A percentile compares a stretch with the other conserved stretches of the same genome.
phyloP scores from a whole-genome alignment of 352 stramenopile species.

The Pythium scleroteichum region DNA sequence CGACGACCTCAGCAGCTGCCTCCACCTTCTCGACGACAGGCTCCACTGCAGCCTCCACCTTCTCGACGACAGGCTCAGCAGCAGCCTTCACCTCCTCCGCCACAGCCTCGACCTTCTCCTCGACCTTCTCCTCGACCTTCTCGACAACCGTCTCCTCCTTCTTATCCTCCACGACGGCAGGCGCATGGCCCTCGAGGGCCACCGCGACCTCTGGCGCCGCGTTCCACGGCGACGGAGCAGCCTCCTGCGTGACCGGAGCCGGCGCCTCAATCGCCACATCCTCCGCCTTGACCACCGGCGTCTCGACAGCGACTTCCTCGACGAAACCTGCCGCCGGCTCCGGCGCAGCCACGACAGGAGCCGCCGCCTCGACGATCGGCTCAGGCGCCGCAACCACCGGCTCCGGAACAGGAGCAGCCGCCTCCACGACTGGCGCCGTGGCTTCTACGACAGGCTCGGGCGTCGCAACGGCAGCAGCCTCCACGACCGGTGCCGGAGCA shows the following conservation, averaged over 20 bases:
- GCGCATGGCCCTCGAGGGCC: constrained; percentile 1
- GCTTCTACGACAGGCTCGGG: constrained; percentile 1
- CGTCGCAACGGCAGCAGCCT: constrained; percentile 4
- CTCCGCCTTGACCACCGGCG: constrained; percentile 18
- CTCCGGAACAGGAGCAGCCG: constrained; percentile 9
- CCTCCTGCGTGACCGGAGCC: background rate
- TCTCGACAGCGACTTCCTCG: constrained; percentile 10
- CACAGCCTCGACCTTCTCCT: constrained; percentile 4
- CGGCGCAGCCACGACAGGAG: too few species aligned
- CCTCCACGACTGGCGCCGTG: constrained; percentile 5
- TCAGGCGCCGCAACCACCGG: background rate
- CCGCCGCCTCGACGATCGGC: background rate
- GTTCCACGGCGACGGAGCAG: constrained; percentile 7
- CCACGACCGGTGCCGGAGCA: constrained; percentile 1
- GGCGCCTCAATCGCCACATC: constrained; percentile 9
- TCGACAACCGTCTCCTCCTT: background rate
- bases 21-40: constrained; percentile 28
- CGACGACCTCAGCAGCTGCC: constrained; percentile 9
- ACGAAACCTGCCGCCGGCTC: constrained; percentile 11
- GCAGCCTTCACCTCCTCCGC: constrained; percentile 11
- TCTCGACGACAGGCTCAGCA: constrained; percentile 5
- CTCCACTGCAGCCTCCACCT: background rate
- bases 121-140: constrained; percentile 5
- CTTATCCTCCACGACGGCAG: background rate
- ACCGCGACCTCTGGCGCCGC: constrained; percentile 16